These are phyloP conservation scores for Aspergillus pseudoviridinutans DNA, from an alignment of 2,329 filamentous ascomycete genomes.

Conservation along the genomic window DNA sequence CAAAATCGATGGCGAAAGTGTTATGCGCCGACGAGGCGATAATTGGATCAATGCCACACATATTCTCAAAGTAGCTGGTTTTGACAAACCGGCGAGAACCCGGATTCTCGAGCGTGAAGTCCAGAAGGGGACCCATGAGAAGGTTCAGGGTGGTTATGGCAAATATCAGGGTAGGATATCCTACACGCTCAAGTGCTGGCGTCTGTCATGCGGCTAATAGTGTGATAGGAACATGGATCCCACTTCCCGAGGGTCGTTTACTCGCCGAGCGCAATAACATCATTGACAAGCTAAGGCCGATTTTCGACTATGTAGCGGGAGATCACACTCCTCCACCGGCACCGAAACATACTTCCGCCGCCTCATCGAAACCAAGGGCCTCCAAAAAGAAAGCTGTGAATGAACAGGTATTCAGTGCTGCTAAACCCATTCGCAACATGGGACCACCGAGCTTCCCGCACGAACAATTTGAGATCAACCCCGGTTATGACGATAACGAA, in stretches of 20 bases:
- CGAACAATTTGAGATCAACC: slow-evolving; percentile 65
- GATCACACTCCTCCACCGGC: slow-evolving; percentile 87
- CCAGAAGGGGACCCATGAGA: slow-evolving; percentile 93
- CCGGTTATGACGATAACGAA: slow-evolving; percentile 68
- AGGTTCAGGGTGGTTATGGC: slow-evolving; percentile 96
- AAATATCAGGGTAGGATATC: slow-evolving; percentile 79
- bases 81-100: slow-evolving; percentile 93
- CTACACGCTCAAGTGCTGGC: neutral
- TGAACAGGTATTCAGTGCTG: slow-evolving; percentile 29
- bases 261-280: slow-evolving; percentile 86
- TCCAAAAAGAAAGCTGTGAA: slow-evolving; percentile 58
- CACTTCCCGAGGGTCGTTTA: slow-evolving; percentile 71
- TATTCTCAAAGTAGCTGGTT: slow-evolving; percentile 93
- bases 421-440: slow-evolving; percentile 31
- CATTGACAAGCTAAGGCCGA: slow-evolving; percentile 74
- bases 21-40: slow-evolving; percentile 90
- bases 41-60: slow-evolving; percentile 99
- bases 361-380: slow-evolving; percentile 70
- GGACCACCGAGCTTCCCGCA: slow-evolving; percentile 40
- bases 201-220: neutral
- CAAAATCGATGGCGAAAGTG: slow-evolving; percentile 82
- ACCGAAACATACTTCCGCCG: slow-evolving; percentile 73
- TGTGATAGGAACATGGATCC: slow-evolving; percentile 85
- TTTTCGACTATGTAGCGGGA: slow-evolving; percentile 85
- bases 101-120: slow-evolving; percentile 94